These are phyloP conservation scores for Alternaria conjuncta DNA, from an alignment of 2,329 filamentous ascomycete species.

Conservation along the genomic window DNA sequence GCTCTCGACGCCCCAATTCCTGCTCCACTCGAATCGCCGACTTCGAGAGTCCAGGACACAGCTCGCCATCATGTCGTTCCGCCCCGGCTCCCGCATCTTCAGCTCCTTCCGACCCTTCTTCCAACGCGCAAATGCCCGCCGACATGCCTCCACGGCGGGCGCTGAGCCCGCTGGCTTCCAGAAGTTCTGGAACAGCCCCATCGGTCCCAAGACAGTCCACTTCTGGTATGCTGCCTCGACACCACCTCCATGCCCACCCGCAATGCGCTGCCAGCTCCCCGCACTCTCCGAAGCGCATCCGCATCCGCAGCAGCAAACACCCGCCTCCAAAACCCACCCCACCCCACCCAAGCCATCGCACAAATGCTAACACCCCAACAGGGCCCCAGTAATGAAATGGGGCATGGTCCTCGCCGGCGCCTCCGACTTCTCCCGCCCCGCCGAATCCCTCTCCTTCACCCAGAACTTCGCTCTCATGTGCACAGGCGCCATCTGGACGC, in stretches of 20 bases:
- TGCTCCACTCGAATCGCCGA: conserved; percentile 35
- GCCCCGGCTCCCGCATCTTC: conserved; percentile 64
- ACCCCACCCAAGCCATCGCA: background rate
- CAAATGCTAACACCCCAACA: conserved; percentile 45
- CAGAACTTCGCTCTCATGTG: conserved; percentile 90
- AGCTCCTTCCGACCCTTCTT: conserved; percentile 59
- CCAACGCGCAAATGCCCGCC: conserved; percentile 63
- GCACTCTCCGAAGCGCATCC: conserved; percentile 11
- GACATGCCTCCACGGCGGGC: conserved; percentile 70
- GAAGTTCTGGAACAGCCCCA: conserved; percentile 66
- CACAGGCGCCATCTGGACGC: conserved; percentile 96
- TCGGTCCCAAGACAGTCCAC: conserved; percentile 80
- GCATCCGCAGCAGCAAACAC: background rate
- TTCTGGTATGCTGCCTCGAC: conserved; percentile 74
- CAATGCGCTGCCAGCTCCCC: conserved; percentile 1
- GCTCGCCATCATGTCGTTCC: conserved; percentile 59
- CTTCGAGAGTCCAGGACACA: conserved; percentile 4
- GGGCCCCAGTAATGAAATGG: conserved; percentile 97
- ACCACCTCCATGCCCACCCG: background rate
- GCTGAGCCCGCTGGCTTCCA: conserved; percentile 64
- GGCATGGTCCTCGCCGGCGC: conserved; percentile 89
- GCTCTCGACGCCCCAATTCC: conserved; percentile 35
- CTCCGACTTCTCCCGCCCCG: conserved; percentile 88
- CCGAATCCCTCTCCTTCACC: conserved; percentile 88
- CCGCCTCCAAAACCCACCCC: background rate